phyloP scores from a whole-genome alignment of 1,284 basidiomycete species.

The Heterobasidion annosum region DNA sequence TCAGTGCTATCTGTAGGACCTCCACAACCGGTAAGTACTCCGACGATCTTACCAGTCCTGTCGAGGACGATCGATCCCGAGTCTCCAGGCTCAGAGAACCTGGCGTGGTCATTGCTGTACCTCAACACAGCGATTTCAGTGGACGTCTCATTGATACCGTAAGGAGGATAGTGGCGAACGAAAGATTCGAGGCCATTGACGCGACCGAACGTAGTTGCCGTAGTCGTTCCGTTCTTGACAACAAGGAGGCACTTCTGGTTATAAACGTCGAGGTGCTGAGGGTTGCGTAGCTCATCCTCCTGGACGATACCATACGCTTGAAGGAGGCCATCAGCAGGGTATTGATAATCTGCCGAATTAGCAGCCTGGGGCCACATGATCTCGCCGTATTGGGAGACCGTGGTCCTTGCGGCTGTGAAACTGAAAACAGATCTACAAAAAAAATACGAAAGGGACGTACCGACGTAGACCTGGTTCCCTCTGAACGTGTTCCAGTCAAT shows the following conservation, averaged over 20 bases:
- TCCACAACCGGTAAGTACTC: constrained; percentile 17
- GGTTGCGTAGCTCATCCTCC: constrained; percentile 16
- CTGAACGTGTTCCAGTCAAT: too few species aligned
- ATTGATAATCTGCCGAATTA: constrained; percentile 14
- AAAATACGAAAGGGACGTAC: too few species aligned
- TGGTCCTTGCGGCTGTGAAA: too few species aligned
- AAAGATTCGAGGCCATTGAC: constrained; percentile 19
- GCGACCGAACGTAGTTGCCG: constrained; percentile 20
- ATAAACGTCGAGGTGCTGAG: constrained; percentile 16
- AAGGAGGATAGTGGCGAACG: constrained; percentile 12
- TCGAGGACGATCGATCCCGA: constrained; percentile 20
- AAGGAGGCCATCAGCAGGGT: constrained; percentile 21
- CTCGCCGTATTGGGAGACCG: constrained; percentile 12
- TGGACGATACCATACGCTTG: constrained; percentile 14
- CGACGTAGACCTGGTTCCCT: too few species aligned
- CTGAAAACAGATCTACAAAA: too few species aligned
- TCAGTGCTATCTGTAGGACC: constrained; percentile 13
- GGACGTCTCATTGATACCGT: constrained; percentile 11
- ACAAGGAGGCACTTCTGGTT: constrained; percentile 15
- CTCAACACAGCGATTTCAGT: constrained; percentile 14
- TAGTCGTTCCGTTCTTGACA: constrained; percentile 19
- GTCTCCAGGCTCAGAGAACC: constrained; percentile 18
- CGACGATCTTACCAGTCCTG: constrained; percentile 17
- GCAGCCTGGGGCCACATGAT: constrained; percentile 20
- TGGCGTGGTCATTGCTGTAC: constrained; percentile 12